These are phyloP conservation scores for Cucurbitaria berberidis DNA, from an alignment of 2,329 filamentous ascomycete species.

Conservation along the genomic window DNA sequence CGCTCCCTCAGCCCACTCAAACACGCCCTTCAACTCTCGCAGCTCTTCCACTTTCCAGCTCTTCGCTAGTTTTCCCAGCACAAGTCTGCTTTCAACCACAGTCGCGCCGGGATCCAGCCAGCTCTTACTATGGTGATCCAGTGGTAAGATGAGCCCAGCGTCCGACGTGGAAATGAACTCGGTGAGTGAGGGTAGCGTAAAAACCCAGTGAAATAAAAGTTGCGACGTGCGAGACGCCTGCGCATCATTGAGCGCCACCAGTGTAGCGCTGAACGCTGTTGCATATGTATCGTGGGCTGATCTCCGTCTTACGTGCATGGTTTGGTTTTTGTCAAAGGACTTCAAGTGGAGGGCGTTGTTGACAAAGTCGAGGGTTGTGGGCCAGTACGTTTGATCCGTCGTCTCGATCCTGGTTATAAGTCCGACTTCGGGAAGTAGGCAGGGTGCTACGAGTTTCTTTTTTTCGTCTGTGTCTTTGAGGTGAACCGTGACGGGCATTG, in stretches of 20 bases:
- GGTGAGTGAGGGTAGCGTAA: conserved; percentile 64
- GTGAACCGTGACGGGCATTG: conserved; percentile 71
- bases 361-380: conserved; percentile 76
- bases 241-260: conserved; percentile 73
- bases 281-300: conserved; percentile 61
- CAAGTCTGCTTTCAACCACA: conserved; percentile 74
- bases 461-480: conserved; percentile 54
- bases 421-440: conserved; percentile 68
- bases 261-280: conserved; percentile 74
- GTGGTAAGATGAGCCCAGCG: conserved; percentile 52
- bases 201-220: conserved; percentile 74
- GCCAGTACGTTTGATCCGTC: conserved; percentile 75
- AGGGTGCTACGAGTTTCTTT: conserved; percentile 57
- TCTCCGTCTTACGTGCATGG: conserved; percentile 75
- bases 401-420: conserved; percentile 68
- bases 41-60: conserved; percentile 57
- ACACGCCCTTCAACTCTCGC: conserved; percentile 67
- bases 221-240: conserved; percentile 47
- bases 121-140: conserved; percentile 52
- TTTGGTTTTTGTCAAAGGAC: conserved; percentile 73
- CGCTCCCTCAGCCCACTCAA: conserved; percentile 67
- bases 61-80: conserved; percentile 58
- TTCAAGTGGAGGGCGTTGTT: conserved; percentile 65
- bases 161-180: conserved; percentile 63
- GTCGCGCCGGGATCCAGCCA: conserved; percentile 63